Base-by-base conservation (phyloP, 257 asterid genomes). In the Cynanchum wilfordii region DNA sequence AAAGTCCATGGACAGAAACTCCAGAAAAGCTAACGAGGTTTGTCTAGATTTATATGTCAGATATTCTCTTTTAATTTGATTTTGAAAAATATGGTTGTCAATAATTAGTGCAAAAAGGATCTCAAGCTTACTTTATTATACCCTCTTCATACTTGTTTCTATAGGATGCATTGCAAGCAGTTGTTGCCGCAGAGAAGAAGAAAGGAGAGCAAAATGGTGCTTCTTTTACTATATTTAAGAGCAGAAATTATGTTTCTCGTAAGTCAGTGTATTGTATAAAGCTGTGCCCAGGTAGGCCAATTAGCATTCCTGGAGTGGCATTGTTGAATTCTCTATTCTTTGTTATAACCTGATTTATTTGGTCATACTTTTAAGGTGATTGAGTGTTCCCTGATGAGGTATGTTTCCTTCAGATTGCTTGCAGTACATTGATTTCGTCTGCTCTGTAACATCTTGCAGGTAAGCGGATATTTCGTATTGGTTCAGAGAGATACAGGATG, bases 401-500 rank as follows among this genome's bases (percentile, higher is more conserved):
- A 5, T 24, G 58, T 68, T 11, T 40, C 54, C 17, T 64, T 36
- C 49, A 36, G 50, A 36, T 36, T 36, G 69, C 75, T 51, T 38
- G 36, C 25, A 51, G 49, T 36, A 71, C 58, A 49, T n/a, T 57
- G n/a, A 66, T 60, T 19, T 24, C 50, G 24, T 24, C 16, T 68
- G 4, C 68, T 30, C 27, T 12, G 51, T 66, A 65, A 49, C 60
- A 47, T 60, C 71, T 51, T 68, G 79, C 96, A 95, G 99, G 99
- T 74, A 93, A 92, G 73, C 87, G 98, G 24, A 81, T 89, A 78
- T 95, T 89, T 81, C 93, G 96, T 67, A 77, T 92, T 86, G 98
- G 99, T 78, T 87, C 92, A 45, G 97, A 92, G 84, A 87, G 96
- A 69, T 92, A 95, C 87, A 92, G 76, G 85, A 91, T 95, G 98